Evolutionary conservation across 768 basidiomycete species (phyloP).

Genomic region (Mycena sanguinolenta): DNA sequence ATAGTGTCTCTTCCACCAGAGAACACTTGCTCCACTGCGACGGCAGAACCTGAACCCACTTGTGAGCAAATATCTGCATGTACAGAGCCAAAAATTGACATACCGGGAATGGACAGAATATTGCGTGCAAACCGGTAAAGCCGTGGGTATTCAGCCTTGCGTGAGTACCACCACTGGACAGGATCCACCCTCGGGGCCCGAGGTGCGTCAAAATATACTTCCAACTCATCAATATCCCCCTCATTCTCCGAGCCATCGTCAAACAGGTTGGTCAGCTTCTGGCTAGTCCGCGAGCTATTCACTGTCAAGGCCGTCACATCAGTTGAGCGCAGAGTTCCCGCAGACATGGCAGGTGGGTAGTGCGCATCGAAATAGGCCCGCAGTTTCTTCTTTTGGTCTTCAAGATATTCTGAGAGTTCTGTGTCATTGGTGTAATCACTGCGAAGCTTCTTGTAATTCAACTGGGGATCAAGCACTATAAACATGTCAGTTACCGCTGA

Average conservation of each 20-base stretch:
- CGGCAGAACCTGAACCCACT: not conserved
- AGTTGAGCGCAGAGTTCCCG: not conserved
- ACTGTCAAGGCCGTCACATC: not conserved
- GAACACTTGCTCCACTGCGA: not conserved
- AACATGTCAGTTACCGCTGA: not conserved
- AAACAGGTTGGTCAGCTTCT: not conserved
- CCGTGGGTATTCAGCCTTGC: not conserved
- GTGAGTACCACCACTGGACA: not conserved
- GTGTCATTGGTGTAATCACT: not conserved
- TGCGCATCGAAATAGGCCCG: constrained; percentile 1
- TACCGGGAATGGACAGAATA: constrained; percentile 2
- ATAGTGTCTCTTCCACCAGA: not conserved
- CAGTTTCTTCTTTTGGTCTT: not conserved
- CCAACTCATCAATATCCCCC: not conserved
- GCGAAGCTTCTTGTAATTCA: constrained; percentile 8
- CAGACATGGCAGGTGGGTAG: not conserved
- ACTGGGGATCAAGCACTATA: not conserved
- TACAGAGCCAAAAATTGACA: not conserved
- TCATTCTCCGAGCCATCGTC: not conserved
- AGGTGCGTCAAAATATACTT: not conserved
- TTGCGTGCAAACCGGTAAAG: not conserved
- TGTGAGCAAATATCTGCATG: not conserved
- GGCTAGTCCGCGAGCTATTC: not conserved
- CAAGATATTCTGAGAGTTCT: not conserved
- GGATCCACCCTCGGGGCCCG: not conserved